Evolutionary conservation across 257 asterid species (phyloP), one percentile per base, ranked within the genome.

Genomic region (Datura wrightii): DNA sequence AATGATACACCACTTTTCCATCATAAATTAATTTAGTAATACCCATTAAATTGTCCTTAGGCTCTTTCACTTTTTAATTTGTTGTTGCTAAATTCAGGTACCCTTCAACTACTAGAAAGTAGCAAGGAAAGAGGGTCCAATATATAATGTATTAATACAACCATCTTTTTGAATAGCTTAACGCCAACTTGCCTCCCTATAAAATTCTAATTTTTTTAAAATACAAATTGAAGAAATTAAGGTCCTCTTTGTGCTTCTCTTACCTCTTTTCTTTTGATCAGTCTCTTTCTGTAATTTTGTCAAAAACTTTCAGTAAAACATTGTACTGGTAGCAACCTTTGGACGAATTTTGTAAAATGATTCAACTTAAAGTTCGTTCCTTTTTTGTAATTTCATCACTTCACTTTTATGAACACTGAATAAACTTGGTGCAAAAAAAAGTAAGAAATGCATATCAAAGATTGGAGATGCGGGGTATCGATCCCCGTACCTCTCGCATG

Each of bases 391-490:
- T n/a, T n/a, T n/a, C n/a, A n/a, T n/a, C n/a, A n/a, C n/a, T n/a
- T n/a, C n/a, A n/a, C n/a, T n/a, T n/a, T n/a, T n/a, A n/a, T n/a
- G n/a, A n/a, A n/a, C n/a, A n/a, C n/a, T n/a, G n/a, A n/a, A n/a
- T n/a, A n/a, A n/a, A n/a, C n/a, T n/a, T n/a, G n/a, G n/a, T n/a
- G n/a, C n/a, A n/a, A n/a, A n/a, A n/a, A n/a, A n/a, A n/a, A n/a
- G n/a, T n/a, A n/a, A n/a, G n/a, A n/a, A n/a, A n/a, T n/a, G n/a
- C n/a, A n/a, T n/a, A n/a, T n/a, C n/a, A n/a, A n/a, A n/a, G n/a
- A n/a, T 2, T 90, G 92, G 92, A 89, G 89, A 89, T 86, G 89
- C 91, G 90, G 90, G 89, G 89, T 86, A 86, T 87, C 90, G 89
- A 89, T 86, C 89, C 90, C 91, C 89, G 88, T 85, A 84, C 89